These are phyloP conservation scores for Kodamaea kakaduensis DNA, from an alignment of 805 yeast species.

Conservation along the genomic window DNA sequence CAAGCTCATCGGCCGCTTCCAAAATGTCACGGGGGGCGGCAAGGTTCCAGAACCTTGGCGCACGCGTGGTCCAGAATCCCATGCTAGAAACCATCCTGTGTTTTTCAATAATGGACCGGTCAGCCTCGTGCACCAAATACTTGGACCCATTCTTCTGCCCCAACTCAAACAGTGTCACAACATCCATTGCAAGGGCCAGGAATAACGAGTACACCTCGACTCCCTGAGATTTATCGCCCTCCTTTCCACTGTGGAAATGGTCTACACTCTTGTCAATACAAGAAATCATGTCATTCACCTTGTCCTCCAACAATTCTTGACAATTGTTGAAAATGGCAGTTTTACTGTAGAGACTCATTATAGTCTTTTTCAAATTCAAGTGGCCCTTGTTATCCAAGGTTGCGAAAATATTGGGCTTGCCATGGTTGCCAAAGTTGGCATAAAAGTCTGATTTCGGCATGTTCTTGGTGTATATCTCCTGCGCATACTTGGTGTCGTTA, in stretches of 20 bases:
- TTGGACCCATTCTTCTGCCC: constrained; percentile 48
- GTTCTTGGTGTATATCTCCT: constrained; percentile 54
- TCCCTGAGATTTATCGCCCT: constrained; percentile 30
- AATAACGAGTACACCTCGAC: constrained; percentile 59
- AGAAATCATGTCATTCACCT: constrained; percentile 23
- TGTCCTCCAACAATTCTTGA: constrained; percentile 22
- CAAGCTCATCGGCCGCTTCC: constrained; percentile 36
- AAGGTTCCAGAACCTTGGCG: constrained; percentile 50
- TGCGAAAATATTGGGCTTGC: constrained; percentile 57
- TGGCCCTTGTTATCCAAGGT: constrained; percentile 48
- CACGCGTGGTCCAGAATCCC: constrained; percentile 62
- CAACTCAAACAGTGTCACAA: constrained; percentile 55
- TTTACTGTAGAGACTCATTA: constrained; percentile 33
- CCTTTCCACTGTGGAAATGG: constrained; percentile 30
- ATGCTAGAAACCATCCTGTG: constrained; percentile 49
- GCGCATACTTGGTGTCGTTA: constrained; percentile 45
- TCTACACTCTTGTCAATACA: constrained; percentile 19
- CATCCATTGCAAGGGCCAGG: constrained; percentile 71
- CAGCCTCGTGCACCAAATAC: constrained; percentile 37
- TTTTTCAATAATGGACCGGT: constrained; percentile 40
- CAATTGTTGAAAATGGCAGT: constrained; percentile 32
- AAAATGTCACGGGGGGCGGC: constrained; percentile 42
- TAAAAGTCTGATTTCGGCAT: constrained; percentile 57
- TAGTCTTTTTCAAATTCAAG: constrained; percentile 30
- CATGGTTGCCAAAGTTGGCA: constrained; percentile 56